Conservation (phyloP, 306 rosid genomes). For the Citrullus mucosospermus region DNA sequence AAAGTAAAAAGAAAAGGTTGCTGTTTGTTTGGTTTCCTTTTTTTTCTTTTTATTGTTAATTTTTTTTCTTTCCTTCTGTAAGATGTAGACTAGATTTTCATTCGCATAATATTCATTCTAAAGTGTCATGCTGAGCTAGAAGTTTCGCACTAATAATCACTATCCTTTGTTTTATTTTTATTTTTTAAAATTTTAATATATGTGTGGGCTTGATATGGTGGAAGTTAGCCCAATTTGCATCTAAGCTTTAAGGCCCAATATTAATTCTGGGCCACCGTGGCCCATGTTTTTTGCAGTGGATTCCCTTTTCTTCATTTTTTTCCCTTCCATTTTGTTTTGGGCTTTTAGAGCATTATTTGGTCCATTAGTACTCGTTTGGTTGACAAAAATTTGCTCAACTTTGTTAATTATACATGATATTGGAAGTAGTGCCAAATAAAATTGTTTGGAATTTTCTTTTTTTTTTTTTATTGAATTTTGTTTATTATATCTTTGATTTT, state of each 20-base stretch:
- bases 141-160: not conserved
- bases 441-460: too few relatives aligned
- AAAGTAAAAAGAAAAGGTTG: not conserved
- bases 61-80: not conserved
- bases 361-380: not conserved
- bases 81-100: conserved; percentile 6
- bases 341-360: not conserved
- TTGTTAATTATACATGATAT: too few relatives aligned
- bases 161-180: not conserved
- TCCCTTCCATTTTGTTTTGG: not conserved
- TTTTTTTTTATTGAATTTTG: too few relatives aligned
- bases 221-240: not conserved
- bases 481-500: too few relatives aligned
- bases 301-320: not conserved
- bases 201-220: not conserved
- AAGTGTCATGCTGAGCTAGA: not conserved
- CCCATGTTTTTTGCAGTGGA: not conserved
- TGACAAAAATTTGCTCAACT: not conserved
- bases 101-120: not conserved
- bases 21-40: not conserved
- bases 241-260: not conserved
- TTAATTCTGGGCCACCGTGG: not conserved
- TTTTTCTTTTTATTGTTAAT: not conserved
- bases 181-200: not conserved
- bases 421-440: not conserved